Conservation (phyloP, 163 green algal species). For the Volvox carteri region DNA sequence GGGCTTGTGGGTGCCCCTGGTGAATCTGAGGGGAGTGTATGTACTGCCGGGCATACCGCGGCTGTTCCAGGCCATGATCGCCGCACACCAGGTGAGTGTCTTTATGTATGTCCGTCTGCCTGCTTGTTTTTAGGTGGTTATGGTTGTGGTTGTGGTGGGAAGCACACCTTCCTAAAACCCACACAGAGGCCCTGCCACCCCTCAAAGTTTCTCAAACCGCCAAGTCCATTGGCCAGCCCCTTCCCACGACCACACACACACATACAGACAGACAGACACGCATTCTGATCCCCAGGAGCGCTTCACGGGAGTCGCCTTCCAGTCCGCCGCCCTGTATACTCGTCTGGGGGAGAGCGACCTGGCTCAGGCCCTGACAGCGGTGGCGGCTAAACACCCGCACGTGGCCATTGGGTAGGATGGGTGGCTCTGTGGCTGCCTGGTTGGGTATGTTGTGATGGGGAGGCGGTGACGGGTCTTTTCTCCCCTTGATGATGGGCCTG, state of each 20-base stretch:
- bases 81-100: slow-evolving; percentile 61
- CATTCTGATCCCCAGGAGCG: slow-evolving; percentile 44
- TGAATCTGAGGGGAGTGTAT: slow-evolving; percentile 74
- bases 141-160: background rate
- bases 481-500: background rate
- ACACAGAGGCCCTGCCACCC: background rate
- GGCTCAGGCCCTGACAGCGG: slow-evolving; percentile 62
- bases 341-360: slow-evolving; percentile 78
- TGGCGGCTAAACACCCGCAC: slow-evolving; percentile 67
- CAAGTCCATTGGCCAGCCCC: too few species aligned
- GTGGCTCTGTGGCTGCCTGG: background rate
- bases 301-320: slow-evolving; percentile 70
- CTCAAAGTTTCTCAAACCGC: background rate
- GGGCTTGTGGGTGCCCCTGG: slow-evolving; percentile 84
- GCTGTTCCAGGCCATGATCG: slow-evolving; percentile 83
- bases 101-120: too few species aligned
- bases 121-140: too few species aligned
- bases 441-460: background rate
- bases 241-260: too few species aligned
- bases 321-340: slow-evolving; percentile 65
- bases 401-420: slow-evolving; percentile 64
- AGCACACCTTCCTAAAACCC: background rate
- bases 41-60: slow-evolving; percentile 85
- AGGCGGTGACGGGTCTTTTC: background rate
- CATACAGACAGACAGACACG: background rate